Evolutionary conservation across 345 rosid genomes (phyloP).

Genomic region (Bretschneidera sinensis): DNA sequence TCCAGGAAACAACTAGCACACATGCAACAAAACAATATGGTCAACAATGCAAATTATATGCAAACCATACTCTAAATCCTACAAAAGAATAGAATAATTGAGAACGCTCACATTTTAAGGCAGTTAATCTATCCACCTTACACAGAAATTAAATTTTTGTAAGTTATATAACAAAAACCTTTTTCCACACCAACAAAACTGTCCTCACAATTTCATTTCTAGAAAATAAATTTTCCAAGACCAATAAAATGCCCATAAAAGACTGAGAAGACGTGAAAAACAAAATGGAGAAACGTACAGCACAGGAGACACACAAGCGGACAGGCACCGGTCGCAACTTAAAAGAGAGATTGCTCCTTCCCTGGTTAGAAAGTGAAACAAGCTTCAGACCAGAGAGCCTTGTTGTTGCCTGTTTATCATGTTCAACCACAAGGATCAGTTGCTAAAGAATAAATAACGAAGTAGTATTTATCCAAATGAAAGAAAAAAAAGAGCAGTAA

Average conservation of each 20-base stretch:
- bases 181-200: not conserved
- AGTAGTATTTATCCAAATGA: not conserved
- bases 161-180: too few relatives aligned
- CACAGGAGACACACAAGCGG: conserved; percentile 50
- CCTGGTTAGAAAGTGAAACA: conserved; percentile 26
- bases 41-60: not conserved
- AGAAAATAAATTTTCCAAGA: not conserved
- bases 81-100: not conserved
- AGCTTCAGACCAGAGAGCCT: conserved; percentile 29
- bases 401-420: conserved; percentile 27
- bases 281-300: conserved; percentile 34
- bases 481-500: not conserved
- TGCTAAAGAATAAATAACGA: not conserved
- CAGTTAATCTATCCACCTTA: not conserved
- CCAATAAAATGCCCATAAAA: not conserved
- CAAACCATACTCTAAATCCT: too few relatives aligned
- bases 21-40: too few relatives aligned
- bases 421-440: conserved; percentile 6
- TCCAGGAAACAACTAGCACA: too few relatives aligned
- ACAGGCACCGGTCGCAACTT: conserved; percentile 24
- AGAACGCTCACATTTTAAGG: not conserved
- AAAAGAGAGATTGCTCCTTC: conserved; percentile 36
- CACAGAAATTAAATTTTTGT: too few relatives aligned
- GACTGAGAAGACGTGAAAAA: not conserved
- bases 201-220: not conserved